Evolutionary conservation across 495 filamentous ascomycete species (phyloP).

Genomic region (Polyplosphaeria fusca): DNA sequence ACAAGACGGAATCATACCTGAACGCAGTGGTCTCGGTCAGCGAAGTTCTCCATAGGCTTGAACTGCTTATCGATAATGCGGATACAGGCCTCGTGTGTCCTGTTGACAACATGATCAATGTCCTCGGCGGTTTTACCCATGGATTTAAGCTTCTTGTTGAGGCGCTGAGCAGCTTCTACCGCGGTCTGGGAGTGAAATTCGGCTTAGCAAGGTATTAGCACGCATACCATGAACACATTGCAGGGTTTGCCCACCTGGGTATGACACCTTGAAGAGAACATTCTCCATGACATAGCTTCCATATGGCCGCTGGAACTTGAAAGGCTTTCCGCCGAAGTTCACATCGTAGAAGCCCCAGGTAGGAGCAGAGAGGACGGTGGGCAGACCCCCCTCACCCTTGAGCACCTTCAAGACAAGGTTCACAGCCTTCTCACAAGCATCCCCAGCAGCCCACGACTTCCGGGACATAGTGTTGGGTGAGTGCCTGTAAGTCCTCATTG

Average conservation of each 20-base stretch:
- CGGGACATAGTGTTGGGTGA: constrained; percentile 98
- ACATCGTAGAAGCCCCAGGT: constrained; percentile 99
- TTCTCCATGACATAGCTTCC: constrained; percentile 99
- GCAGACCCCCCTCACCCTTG: constrained; percentile 83
- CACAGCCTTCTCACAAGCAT: constrained; percentile 94
- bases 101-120: constrained; percentile 87
- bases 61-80: constrained; percentile 99
- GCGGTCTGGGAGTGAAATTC: constrained; percentile 99
- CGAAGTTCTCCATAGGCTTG: constrained; percentile 99
- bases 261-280: constrained; percentile 98
- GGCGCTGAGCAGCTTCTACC: constrained; percentile 86
- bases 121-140: constrained; percentile 90
- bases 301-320: constrained; percentile 92
- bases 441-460: constrained; percentile 98
- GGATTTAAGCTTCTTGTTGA: constrained; percentile 75
- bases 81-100: constrained; percentile 96
- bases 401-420: constrained; percentile 92
- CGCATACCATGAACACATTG: background rate
- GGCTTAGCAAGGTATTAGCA: constrained; percentile 48
- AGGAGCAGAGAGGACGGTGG: constrained; percentile 88
- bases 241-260: constrained; percentile 68
- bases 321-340: constrained; percentile 84
- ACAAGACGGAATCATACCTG: constrained; percentile 50
- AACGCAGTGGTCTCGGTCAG: constrained; percentile 98
- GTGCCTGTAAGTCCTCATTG: constrained; percentile 93